phyloP scores from a whole-genome alignment of 495 filamentous ascomycete species.

The Tricharina praecox region DNA sequence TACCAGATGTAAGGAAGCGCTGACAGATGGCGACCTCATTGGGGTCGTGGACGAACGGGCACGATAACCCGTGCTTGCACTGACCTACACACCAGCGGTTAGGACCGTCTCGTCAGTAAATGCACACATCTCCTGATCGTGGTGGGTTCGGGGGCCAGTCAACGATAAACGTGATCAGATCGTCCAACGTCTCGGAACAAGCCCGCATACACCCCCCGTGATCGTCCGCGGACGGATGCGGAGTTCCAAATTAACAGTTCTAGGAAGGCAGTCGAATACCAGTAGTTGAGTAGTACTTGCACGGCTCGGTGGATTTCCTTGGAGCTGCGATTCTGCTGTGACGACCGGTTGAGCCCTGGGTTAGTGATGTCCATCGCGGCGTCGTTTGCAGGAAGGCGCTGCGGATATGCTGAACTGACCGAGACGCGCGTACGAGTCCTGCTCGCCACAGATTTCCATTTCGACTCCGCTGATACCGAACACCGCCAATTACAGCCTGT shows the following conservation, averaged over 20 bases:
- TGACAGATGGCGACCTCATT: slow-evolving; percentile 84
- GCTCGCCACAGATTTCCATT: slow-evolving; percentile 76
- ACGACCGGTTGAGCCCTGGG: too few species aligned
- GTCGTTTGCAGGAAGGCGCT: too few species aligned
- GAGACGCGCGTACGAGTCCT: slow-evolving; percentile 47
- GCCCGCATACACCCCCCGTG: neutral
- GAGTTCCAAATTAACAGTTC: slow-evolving; percentile 3
- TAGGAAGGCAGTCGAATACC: slow-evolving; percentile 48
- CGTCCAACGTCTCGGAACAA: neutral
- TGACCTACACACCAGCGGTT: slow-evolving; percentile 16
- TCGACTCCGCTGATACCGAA: slow-evolving; percentile 77
- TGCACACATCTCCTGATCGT: slow-evolving; percentile 12
- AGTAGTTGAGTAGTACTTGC: slow-evolving; percentile 78
- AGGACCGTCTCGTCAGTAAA: slow-evolving; percentile 21
- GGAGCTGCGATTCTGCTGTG: slow-evolving; percentile 4
- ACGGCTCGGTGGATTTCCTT: slow-evolving; percentile 43
- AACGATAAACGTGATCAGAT: neutral
- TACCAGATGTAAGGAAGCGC: slow-evolving; percentile 61
- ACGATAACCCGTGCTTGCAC: slow-evolving; percentile 32
- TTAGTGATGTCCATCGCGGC: too few species aligned
- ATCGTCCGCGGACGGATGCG: neutral
- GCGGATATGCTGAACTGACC: slow-evolving; percentile 35
- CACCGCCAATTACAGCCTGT: slow-evolving; percentile 56
- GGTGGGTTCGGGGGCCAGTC: neutral
- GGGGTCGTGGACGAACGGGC: slow-evolving; percentile 70